Base-by-base conservation (phyloP, 768 basidiomycete species). In the Psilocybe cubensis region DNA sequence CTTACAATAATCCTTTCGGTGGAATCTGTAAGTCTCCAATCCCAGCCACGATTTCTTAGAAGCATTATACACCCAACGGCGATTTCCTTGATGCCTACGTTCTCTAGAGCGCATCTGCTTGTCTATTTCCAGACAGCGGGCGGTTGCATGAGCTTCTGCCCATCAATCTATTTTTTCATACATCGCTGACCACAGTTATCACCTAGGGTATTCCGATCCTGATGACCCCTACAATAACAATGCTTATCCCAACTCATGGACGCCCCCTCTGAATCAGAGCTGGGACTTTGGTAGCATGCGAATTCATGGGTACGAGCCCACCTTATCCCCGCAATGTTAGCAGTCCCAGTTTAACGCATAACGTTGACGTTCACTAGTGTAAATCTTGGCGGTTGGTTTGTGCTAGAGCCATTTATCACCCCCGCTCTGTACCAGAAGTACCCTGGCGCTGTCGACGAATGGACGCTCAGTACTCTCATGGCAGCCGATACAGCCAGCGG, bases 241-340 rank as follows among this genome's bases (percentile, higher is more conserved):
- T 41, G 92, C 93, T 6, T 81, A 77, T 57, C 80, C 88, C 8
- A 92, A 94, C 64, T 84, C 82, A 2, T 95, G 90, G 87, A 88
- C 89, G 5, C 92, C 91, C 1, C 81, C 89, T 6, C 75, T 96
- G 47, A 90, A 89, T 73, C 78, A 86, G 64, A 82, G 75, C 24
- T 96, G 92, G 91, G 79, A 74, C 21, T 94, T 78, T 76, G 84
- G 83, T 12, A 74, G 74, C 49, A 81, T 92, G 74, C 82, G 75
- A 41, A 72, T 90, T 28, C 76, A 75, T 60, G 58, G 52, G 45
- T 68, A 46, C 25, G 63, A 33, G 12, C 14, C 40, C 11, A 11
- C 61, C 50, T 29, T 14, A 42, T 54, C 24, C 50, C 29, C 35
- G 14, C 17, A 47, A 57, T 47, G 21, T 57, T 41, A 31, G 33